Evolutionary conservation across 2,329 filamentous ascomycete species (phyloP).

Genomic region (Echinosphaeria canescens): DNA sequence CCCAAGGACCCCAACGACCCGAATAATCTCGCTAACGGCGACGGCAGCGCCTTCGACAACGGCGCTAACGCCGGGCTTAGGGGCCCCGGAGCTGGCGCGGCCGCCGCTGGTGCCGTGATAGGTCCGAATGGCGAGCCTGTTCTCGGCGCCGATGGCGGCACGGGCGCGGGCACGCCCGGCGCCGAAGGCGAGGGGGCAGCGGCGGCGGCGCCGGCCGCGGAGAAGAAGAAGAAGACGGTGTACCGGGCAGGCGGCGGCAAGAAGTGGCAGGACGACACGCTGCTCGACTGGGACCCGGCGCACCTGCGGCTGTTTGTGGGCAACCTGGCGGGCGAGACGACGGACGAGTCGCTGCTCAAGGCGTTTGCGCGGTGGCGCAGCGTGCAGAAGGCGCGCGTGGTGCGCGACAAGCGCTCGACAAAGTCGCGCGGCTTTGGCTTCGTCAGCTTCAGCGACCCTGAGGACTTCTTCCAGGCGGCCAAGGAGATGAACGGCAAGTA

Average conservation of each 20-base stretch:
- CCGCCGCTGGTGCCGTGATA: too few relatives aligned
- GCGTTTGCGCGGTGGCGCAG: slow-evolving; percentile 79
- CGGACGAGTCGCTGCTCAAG: slow-evolving; percentile 86
- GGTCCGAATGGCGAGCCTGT: too few relatives aligned
- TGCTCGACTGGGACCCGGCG: slow-evolving; percentile 89
- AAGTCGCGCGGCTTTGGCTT: slow-evolving; percentile 97
- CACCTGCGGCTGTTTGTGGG: slow-evolving; percentile 93
- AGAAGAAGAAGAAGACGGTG: slow-evolving; percentile 65
- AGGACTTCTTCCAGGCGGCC: slow-evolving; percentile 90
- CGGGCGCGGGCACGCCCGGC: slow-evolving; percentile 13
- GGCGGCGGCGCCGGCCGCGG: slow-evolving; percentile 23
- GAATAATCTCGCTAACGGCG: too few relatives aligned
- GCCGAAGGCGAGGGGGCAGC: slow-evolving; percentile 19
- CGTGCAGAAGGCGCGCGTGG: slow-evolving; percentile 79
- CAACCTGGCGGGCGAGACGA: slow-evolving; percentile 92
- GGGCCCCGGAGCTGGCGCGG: slow-evolving; percentile 4
- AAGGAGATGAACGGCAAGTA: slow-evolving; percentile 99
- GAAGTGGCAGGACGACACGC: slow-evolving; percentile 70
- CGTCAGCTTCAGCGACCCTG: slow-evolving; percentile 83
- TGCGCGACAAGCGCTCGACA: slow-evolving; percentile 86
- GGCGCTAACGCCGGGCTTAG: slow-evolving; percentile 7
- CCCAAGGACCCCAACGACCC: slow-evolving; percentile 28
- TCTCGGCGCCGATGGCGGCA: too few relatives aligned
- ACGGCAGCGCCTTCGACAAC: slow-evolving; percentile 4
- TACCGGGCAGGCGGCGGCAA: slow-evolving; percentile 76